Percentiles rank a stretch among this genome's conserved stretches.
These are phyloP conservation scores for Capsicum baccatum DNA, from an alignment of 257 asterid genomes.

Conservation along the genomic window DNA sequence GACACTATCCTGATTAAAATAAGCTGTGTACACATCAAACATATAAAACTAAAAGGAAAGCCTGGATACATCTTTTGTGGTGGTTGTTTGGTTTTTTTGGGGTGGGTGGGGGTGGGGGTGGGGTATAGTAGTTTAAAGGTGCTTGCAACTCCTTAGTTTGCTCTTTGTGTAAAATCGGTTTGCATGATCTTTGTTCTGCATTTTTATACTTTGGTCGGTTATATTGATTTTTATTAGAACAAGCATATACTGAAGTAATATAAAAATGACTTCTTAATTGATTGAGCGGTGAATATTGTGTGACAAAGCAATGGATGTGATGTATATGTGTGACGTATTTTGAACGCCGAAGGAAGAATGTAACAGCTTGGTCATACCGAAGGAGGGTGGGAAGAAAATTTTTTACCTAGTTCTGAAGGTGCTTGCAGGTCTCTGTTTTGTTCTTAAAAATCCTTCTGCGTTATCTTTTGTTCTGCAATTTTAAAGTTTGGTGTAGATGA, in stretches of 20 bases:
- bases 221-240: slow-evolving; percentile 1
- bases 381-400: too few relatives aligned
- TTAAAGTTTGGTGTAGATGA: background rate
- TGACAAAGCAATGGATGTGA: background rate
- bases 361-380: too few relatives aligned
- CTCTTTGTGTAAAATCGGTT: background rate
- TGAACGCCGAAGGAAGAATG: background rate
- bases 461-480: background rate
- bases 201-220: background rate
- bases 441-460: background rate
- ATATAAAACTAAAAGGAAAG: background rate
- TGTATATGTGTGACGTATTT: background rate
- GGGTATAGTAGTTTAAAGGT: background rate
- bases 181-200: background rate
- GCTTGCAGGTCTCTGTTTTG: too few relatives aligned
- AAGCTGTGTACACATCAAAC: background rate
- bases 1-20: background rate
- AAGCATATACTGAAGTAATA: background rate
- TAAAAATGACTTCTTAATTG: background rate
- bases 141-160: background rate
- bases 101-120: too few relatives aligned
- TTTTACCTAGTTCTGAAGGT: too few relatives aligned
- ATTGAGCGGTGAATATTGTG: background rate
- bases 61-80: background rate
- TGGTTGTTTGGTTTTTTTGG: too few relatives aligned